Evolutionary conservation across 345 rosid genomes (phyloP).

Genomic region (Bruguiera sexangula): DNA sequence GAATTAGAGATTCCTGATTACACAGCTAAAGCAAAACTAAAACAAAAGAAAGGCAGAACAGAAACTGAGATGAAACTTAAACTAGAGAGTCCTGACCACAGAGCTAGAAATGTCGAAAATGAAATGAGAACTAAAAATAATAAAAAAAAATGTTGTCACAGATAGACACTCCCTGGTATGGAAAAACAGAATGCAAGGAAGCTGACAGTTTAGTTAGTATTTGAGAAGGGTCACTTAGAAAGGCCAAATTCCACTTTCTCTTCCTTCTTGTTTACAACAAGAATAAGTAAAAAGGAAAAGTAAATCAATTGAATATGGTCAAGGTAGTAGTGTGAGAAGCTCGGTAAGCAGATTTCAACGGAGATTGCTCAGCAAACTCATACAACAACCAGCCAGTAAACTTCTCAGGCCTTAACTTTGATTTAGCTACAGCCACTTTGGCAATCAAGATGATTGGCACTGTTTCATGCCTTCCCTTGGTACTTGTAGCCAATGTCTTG

Average conservation of each 20-base stretch:
- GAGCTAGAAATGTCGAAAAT: too few species aligned
- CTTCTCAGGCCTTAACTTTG: constrained; percentile 36
- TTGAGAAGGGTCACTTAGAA: constrained; percentile 41
- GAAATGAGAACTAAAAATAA: background rate
- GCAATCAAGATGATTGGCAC: constrained; percentile 59
- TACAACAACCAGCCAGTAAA: constrained; percentile 78
- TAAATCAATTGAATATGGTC: background rate
- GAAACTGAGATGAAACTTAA: too few species aligned
- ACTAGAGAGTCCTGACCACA: too few species aligned
- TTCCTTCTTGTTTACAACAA: constrained; percentile 27
- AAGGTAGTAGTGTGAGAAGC: constrained; percentile 44
- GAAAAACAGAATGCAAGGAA: constrained; percentile 45
- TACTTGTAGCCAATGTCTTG: constrained; percentile 47
- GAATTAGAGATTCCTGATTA: too few species aligned
- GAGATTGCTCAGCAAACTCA: constrained; percentile 30
- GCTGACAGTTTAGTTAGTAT: constrained; percentile 25
- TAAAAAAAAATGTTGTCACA: constrained; percentile 25
- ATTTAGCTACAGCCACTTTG: constrained; percentile 69
- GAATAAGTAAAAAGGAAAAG: too few species aligned
- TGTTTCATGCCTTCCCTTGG: constrained; percentile 50
- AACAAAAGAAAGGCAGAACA: too few species aligned
- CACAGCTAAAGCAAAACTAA: too few species aligned
- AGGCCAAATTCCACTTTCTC: constrained; percentile 37
- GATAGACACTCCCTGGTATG: constrained; percentile 31
- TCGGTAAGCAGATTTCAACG: constrained; percentile 89